Base-by-base conservation (phyloP, 768 basidiomycete genomes). In the Hysterangium stoloniferum region DNA sequence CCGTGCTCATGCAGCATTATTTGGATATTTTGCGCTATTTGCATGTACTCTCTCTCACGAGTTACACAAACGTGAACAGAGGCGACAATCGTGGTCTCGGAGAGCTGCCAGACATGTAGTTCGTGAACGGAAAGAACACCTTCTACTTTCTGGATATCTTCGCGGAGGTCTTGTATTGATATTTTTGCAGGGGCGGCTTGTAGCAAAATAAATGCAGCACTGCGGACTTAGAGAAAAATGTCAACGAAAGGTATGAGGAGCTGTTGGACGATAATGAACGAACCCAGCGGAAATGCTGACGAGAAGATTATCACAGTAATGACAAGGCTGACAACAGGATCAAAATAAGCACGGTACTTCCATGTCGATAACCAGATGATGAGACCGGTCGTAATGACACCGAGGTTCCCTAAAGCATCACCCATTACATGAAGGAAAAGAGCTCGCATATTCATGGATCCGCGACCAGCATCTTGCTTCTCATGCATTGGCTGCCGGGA, bases 391-490 rank as follows among this genome's bases (percentile, higher is more conserved):
- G 85, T 82, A 53, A 99, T 96, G 55, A 99, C 96, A 46, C 96
- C 96, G 54, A 98, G 87, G 65, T 99, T 98, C 44, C 96, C 96
- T 22, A 99, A 77, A 49, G 95, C 95, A 70, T 99, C 95, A 29
- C 95, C 95, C 37, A 99, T 66, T 33, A 98, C 96, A 65, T 99
- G 96, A 25, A 99, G 68, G 28, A 98, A 72, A 1, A 99, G 74
- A 27, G 93, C 96, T n/a, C 74, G 85, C 94, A 98, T 97, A 67
- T 98, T 99, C 96, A 99, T 98, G 1, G 84, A 89, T 1, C 82
- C 83, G 37, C 28, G 28, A 29, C 28, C 29, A 45, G 28, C 17
- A 19, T 15, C 29, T 5, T 11, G 42, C 20, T 19, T 27, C 4
- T 28, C 31, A 7, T 33, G n/a, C n/a, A n/a, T 32, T 17, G 22